These are phyloP conservation scores for Panicum hallii DNA, from an alignment of 202 grass and related monocot genomes.

Conservation along the genomic window DNA sequence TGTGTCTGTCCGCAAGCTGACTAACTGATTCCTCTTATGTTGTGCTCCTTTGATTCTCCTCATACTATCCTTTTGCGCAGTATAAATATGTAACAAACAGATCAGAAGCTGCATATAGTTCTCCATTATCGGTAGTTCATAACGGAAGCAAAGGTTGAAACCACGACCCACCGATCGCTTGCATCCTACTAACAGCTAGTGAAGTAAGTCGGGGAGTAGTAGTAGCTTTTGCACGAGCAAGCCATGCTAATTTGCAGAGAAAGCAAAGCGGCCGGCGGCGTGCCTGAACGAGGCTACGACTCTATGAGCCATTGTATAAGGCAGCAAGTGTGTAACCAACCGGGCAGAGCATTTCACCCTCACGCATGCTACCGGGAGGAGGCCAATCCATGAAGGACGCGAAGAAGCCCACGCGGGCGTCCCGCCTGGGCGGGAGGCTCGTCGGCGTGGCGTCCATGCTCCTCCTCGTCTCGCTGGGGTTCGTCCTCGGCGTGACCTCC, in stretches of 20 bases:
- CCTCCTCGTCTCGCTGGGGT: slow-evolving; percentile 48
- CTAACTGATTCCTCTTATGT: no score
- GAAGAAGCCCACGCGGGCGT: background rate
- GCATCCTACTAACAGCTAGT: background rate
- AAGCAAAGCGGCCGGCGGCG: slow-evolving; percentile 15
- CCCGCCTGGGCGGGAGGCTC: background rate
- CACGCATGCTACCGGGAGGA: background rate
- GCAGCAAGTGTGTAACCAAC: background rate
- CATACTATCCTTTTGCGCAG: no score
- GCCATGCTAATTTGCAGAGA: slow-evolving; percentile 5
- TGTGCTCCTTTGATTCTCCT: no score
- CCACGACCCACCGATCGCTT: background rate
- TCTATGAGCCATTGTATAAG: background rate
- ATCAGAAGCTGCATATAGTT: background rate
- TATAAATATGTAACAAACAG: background rate
- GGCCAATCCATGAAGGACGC: slow-evolving; percentile 8
- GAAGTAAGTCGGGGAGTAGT: background rate
- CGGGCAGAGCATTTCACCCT: slow-evolving; percentile 2
- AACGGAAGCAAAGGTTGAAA: background rate
- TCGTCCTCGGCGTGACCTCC: slow-evolving; percentile 59
- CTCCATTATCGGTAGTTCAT: background rate
- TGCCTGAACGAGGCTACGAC: background rate
- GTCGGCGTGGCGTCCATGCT: slow-evolving; percentile 21
- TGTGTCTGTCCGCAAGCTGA: no score
- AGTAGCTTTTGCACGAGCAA: slow-evolving; percentile 23